Evolutionary conservation across 352 stramenopile species (phyloP).

Genomic region (Pythium phragmitis): DNA sequence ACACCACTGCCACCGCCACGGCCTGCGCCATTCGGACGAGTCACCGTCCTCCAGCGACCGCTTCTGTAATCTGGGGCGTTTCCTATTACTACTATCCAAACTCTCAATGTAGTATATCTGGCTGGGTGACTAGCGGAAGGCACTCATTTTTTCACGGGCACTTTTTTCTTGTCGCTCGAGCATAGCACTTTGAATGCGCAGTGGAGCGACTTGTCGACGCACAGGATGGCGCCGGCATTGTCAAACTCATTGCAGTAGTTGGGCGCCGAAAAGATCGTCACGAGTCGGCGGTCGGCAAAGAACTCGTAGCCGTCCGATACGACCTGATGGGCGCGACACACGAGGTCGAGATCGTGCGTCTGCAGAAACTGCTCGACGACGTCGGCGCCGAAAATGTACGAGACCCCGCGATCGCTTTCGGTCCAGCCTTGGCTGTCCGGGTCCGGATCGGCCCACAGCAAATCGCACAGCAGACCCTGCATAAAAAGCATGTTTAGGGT

Average conservation of each 20-base stretch:
- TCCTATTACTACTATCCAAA: not conserved
- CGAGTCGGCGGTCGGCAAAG: conserved; percentile 97
- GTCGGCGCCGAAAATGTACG: conserved; percentile 98
- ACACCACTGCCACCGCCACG: not conserved
- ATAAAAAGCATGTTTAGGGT: no score
- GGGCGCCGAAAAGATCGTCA: conserved; percentile 99
- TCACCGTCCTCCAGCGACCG: not conserved
- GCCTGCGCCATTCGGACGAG: not conserved
- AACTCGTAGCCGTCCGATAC: conserved; percentile 99
- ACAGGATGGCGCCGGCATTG: conserved; percentile 94
- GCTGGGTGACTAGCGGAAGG: no score
- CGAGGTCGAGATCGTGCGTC: conserved; percentile 96
- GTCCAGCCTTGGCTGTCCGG: conserved; percentile 92
- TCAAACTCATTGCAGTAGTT: conserved; percentile 99
- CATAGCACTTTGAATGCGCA: conserved; percentile 86
- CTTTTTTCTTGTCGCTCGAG: conserved; percentile 71
- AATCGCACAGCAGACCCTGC: conserved; percentile 73
- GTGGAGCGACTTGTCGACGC: conserved; percentile 67
- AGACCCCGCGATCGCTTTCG: conserved; percentile 97
- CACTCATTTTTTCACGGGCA: conserved; percentile 17
- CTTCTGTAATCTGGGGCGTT: not conserved
- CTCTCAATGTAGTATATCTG: no score
- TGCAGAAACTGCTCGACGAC: conserved; percentile 97
- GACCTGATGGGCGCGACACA: conserved; percentile 98
- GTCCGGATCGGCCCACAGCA: conserved; percentile 88